These are phyloP conservation scores for Claviceps cyperi DNA, from an alignment of 2,329 filamentous ascomycete species.

Conservation along the genomic window DNA sequence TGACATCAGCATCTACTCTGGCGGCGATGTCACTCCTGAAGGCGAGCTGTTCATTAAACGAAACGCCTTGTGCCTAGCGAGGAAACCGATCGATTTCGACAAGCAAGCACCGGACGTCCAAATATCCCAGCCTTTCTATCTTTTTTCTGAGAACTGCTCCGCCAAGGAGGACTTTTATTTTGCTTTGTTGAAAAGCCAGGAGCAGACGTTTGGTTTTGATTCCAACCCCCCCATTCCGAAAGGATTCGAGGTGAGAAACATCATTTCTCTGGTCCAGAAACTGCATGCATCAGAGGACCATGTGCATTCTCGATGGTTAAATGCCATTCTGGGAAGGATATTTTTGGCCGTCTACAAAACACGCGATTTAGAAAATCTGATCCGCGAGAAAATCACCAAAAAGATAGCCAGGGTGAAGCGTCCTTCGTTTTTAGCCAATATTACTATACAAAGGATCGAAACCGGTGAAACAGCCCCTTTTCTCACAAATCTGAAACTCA, in stretches of 20 bases:
- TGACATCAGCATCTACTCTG: constrained; percentile 70
- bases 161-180: constrained; percentile 99
- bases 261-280: constrained; percentile 78
- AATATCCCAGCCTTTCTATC: constrained; percentile 69
- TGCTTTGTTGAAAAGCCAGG: constrained; percentile 72
- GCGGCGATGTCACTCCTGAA: constrained; percentile 64
- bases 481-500: constrained; percentile 76
- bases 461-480: constrained; percentile 78
- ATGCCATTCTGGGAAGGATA: constrained; percentile 74
- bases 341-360: constrained; percentile 86
- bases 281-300: constrained; percentile 88
- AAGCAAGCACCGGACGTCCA: constrained; percentile 35
- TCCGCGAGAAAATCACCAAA: constrained; percentile 79
- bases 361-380: constrained; percentile 59
- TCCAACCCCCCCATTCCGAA: constrained; percentile 50
- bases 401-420: constrained; percentile 92
- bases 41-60: constrained; percentile 93
- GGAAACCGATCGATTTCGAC: constrained; percentile 42
- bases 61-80: constrained; percentile 71
- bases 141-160: constrained; percentile 90
- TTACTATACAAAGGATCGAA: constrained; percentile 70
- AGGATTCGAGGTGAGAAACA: constrained; percentile 69
- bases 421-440: constrained; percentile 74
- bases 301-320: constrained; percentile 81
- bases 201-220: constrained; percentile 45